These are phyloP conservation scores for Rickenella mellea DNA, from an alignment of 768 basidiomycete genomes.

Conservation along the genomic window DNA sequence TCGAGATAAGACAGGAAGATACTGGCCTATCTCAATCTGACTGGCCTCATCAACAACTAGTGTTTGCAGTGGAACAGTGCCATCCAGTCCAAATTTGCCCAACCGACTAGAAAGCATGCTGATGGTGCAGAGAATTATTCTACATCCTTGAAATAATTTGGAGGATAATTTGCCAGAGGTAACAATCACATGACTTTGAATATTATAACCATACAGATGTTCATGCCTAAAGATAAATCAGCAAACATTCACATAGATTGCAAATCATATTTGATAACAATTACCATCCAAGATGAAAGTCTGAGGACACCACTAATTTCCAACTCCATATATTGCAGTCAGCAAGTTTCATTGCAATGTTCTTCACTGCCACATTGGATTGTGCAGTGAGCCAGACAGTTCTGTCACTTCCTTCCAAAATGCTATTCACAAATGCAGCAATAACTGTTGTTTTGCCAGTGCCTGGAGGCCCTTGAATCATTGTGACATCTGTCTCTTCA, in stretches of 20 bases:
- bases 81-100: conserved; percentile 12
- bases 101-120: conserved; percentile 54
- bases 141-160: conserved; percentile 23
- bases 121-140: conserved; percentile 68
- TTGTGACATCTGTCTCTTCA: conserved; percentile 23
- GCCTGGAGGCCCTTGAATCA: conserved; percentile 46
- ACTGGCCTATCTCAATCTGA: conserved; percentile 19
- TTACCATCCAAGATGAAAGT: conserved; percentile 62
- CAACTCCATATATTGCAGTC: conserved; percentile 43
- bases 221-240: conserved; percentile 54
- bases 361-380: conserved; percentile 83
- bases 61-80: conserved; percentile 18
- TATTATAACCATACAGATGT: conserved; percentile 52
- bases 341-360: conserved; percentile 76
- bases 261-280: conserved; percentile 10
- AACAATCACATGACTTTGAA: conserved; percentile 41
- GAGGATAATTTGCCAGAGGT: conserved; percentile 28
- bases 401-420: conserved; percentile 25
- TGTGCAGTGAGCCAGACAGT: conserved; percentile 80
- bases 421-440: conserved; percentile 46
- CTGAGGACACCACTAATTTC: conserved; percentile 61
- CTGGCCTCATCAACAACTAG: conserved; percentile 29
- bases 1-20: conserved; percentile 20
- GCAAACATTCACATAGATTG: conserved; percentile 4
- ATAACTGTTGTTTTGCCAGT: conserved; percentile 73